Conservation (phyloP, 2,329 filamentous ascomycete genomes). For the Fonsecaea pugnacius region DNA sequence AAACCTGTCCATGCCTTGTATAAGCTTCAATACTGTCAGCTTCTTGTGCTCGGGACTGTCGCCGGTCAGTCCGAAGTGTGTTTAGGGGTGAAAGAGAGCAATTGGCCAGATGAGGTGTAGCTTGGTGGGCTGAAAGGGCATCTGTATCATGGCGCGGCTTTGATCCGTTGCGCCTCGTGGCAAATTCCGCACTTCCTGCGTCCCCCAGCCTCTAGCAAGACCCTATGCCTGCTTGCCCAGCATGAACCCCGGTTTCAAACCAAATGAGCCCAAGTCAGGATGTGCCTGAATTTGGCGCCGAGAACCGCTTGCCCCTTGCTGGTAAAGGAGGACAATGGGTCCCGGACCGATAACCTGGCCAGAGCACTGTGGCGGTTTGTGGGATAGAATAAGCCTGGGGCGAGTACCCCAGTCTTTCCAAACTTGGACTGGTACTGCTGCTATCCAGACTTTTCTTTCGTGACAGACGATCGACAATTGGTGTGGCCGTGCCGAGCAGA, state of each 20-base stretch:
- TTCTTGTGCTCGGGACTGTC: not conserved
- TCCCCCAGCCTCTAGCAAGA: not conserved
- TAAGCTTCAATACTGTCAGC: not conserved
- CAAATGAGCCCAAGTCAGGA: not conserved
- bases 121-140: not conserved
- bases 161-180: not conserved
- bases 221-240: not conserved
- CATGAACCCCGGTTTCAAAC: not conserved
- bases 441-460: not conserved
- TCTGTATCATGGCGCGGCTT: not conserved
- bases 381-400: not conserved
- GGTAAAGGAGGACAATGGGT: not conserved
- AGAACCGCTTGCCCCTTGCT: not conserved
- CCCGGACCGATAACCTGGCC: constrained; percentile 1
- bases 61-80: not conserved
- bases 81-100: not conserved
- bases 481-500: not conserved
- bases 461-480: not conserved
- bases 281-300: not conserved
- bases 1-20: not conserved
- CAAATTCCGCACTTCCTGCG: not conserved
- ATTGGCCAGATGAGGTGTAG: no score
- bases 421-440: not conserved
- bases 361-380: not conserved
- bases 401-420: not conserved